Conservation (phyloP, 352 stramenopile genomes). For the Phytophthora palmivora region DNA sequence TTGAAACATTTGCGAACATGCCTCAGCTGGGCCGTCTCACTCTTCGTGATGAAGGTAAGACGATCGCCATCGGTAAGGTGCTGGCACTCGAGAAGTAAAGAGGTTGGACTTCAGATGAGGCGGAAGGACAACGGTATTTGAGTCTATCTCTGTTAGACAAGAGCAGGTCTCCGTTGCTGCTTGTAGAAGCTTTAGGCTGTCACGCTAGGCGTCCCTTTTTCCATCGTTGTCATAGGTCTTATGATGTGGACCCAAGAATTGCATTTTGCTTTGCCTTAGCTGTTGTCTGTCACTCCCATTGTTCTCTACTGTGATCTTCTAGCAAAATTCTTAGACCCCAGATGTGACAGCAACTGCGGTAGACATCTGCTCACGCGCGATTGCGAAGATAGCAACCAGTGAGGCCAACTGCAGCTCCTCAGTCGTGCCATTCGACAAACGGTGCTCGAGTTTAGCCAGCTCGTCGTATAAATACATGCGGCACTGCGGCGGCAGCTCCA, state of each 20-base stretch:
- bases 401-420: constrained; percentile 91
- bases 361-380: constrained; percentile 80
- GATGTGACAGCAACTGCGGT: constrained; percentile 36
- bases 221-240: neutral
- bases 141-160: neutral
- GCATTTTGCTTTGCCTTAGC: constrained; percentile 25
- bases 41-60: constrained; percentile 98
- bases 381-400: constrained; percentile 89
- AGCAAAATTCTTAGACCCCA: constrained; percentile 14
- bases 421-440: constrained; percentile 83
- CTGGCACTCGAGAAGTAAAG: constrained; percentile 90
- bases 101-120: neutral
- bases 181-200: neutral
- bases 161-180: neutral
- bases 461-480: constrained; percentile 91
- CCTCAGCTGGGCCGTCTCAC: constrained; percentile 98
- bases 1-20: constrained; percentile 96
- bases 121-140: neutral
- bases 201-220: neutral
- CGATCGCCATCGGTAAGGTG: constrained; percentile 99
- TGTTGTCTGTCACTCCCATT: neutral
- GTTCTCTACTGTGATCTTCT: constrained; percentile 14
- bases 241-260: constrained; percentile 1
- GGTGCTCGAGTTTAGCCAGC: constrained; percentile 91
- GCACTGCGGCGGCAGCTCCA: constrained; percentile 82